Evolutionary conservation across 176 grass and related monocot genomes (phyloP).

Genomic region (Phoenix dactylifera): DNA sequence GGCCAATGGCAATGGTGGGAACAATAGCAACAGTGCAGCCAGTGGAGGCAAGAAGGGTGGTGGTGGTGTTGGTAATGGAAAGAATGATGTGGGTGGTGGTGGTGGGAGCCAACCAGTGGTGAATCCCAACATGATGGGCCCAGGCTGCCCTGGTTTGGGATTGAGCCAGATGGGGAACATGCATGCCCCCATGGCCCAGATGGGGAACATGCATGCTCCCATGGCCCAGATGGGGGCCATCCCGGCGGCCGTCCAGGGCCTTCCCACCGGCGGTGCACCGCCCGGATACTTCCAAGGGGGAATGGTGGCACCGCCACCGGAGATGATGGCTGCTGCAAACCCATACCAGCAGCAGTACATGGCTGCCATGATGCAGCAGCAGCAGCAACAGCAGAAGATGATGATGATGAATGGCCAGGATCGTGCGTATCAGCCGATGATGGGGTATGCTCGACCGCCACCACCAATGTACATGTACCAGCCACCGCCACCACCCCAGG

Average conservation of each 20-base stretch:
- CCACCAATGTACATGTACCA: slow-evolving; percentile 29
- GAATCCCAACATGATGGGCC: not conserved
- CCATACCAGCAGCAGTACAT: slow-evolving; percentile 5
- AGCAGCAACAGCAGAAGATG: no score
- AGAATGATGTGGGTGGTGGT: no score
- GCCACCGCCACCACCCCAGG: slow-evolving; percentile 13
- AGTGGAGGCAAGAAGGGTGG: no score
- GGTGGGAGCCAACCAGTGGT: no score
- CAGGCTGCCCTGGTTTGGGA: not conserved
- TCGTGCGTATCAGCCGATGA: slow-evolving; percentile 15
- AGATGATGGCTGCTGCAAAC: slow-evolving; percentile 6
- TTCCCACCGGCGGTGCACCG: no score
- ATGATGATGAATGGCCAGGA: no score
- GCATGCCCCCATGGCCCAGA: not conserved
- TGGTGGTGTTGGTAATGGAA: no score
- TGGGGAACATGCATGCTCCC: not conserved
- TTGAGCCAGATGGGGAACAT: not conserved
- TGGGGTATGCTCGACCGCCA: slow-evolving; percentile 52
- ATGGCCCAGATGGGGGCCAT: not conserved
- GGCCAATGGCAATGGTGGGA: no score
- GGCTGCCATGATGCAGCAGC: no score
- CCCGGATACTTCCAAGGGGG: no score
- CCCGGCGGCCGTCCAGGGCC: not conserved
- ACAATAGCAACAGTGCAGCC: no score
- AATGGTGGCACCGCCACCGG: not conserved